Percentiles rank a stretch among this genome's conserved stretches.
Conservation (phyloP, 257 asterid species). For the Lantana camara region DNA sequence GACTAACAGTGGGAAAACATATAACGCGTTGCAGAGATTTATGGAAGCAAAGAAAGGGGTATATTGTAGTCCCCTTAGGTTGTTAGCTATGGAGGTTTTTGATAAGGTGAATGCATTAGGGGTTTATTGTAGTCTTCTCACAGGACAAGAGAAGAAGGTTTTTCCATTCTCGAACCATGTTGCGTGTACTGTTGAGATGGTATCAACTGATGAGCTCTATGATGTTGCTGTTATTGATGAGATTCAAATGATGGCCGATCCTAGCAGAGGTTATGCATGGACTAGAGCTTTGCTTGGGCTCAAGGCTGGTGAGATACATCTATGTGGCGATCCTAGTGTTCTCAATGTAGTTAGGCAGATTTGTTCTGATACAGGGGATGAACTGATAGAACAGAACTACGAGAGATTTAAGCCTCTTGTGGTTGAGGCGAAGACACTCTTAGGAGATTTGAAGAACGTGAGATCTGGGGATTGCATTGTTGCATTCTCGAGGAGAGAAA, state of each 20-base stretch:
- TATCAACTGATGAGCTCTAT: slow-evolving; percentile 67
- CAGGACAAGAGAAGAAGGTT: slow-evolving; percentile 85
- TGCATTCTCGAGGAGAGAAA: slow-evolving; percentile 93
- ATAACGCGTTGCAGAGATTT: slow-evolving; percentile 90
- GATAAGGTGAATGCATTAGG: slow-evolving; percentile 89
- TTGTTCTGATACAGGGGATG: slow-evolving; percentile 83
- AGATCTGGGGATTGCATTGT: slow-evolving; percentile 90
- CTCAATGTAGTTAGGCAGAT: slow-evolving; percentile 60
- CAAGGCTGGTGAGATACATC: slow-evolving; percentile 93
- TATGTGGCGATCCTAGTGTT: slow-evolving; percentile 99
- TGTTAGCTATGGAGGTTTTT: slow-evolving; percentile 96
- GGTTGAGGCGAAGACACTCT: slow-evolving; percentile 87
- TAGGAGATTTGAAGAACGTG: slow-evolving; percentile 82
- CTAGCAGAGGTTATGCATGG: slow-evolving; percentile 92
- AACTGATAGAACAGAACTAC: slow-evolving; percentile 67
- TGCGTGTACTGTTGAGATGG: slow-evolving; percentile 98
- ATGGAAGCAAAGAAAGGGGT: slow-evolving; percentile 93
- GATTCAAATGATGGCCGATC: slow-evolving; percentile 94
- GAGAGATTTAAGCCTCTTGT: slow-evolving; percentile 91
- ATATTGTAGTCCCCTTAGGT: slow-evolving; percentile 94
- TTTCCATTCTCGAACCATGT: slow-evolving; percentile 91
- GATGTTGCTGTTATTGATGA: slow-evolving; percentile 97
- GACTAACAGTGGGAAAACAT: slow-evolving; percentile 96
- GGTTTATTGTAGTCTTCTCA: slow-evolving; percentile 84
- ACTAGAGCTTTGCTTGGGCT: slow-evolving; percentile 87